Evolutionary conservation across 768 basidiomycete genomes (phyloP).

Genomic region (Podaxis sp.): DNA sequence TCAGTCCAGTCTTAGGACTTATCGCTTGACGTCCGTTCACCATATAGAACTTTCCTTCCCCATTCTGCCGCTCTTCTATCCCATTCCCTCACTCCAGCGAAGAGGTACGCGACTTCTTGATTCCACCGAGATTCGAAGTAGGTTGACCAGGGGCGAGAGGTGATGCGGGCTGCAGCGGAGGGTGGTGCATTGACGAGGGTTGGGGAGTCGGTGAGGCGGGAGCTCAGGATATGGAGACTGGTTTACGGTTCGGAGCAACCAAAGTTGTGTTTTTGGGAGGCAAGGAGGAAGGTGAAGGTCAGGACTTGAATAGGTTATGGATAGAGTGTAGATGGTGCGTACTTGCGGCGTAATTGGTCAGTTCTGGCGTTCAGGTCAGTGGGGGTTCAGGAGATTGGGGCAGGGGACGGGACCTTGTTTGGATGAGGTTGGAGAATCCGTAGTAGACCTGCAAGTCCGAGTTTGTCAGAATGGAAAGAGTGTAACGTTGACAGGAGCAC

Average conservation of each 20-base stretch:
- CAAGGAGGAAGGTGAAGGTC: not conserved
- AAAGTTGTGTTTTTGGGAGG: not conserved
- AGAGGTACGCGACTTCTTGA: conserved; percentile 47
- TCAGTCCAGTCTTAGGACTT: not conserved
- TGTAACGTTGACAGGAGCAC: conserved; percentile 15
- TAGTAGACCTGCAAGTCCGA: conserved; percentile 55
- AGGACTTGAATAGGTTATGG: not conserved
- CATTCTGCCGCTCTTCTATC: conserved; percentile 47
- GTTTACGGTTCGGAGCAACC: not conserved
- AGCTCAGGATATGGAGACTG: conserved; percentile 51
- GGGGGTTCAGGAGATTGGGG: not conserved
- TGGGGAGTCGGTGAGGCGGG: conserved; percentile 51
- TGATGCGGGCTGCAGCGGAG: conserved; percentile 54
- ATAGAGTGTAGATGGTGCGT: conserved; percentile 21
- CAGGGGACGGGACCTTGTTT: conserved; percentile 41
- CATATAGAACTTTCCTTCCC: conserved; percentile 48
- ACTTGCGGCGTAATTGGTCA: conserved; percentile 57
- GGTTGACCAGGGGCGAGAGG: conserved; percentile 43
- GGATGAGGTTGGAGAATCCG: conserved; percentile 67
- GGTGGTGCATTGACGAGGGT: conserved; percentile 48
- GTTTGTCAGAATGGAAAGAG: not conserved
- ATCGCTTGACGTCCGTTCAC: conserved; percentile 19
- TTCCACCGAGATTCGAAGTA: conserved; percentile 62
- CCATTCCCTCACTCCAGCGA: conserved; percentile 42
- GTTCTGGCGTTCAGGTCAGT: conserved; percentile 39